Evolutionary conservation across 164 flowering plant genomes (phyloP), one percentile per base, ranked within the genome.

Genomic region (Warburgia ugandensis): DNA sequence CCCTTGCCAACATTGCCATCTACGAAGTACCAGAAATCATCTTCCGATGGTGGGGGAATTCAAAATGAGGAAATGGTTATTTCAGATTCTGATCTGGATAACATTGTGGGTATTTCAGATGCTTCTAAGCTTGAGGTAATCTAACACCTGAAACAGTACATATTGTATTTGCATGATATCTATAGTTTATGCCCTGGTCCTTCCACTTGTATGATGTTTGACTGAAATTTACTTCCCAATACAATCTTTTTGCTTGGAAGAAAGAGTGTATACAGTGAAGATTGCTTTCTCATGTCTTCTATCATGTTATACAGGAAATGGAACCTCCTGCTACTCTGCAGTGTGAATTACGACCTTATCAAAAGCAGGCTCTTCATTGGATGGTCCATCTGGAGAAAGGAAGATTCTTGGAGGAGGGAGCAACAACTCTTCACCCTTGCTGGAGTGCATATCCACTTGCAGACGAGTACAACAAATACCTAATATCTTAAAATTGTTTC

Each of bases 351-450:
- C 84, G 94, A 4, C 87, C 92, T 6, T 92, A 92, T 64, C 99
- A 92, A 66, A 92, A 80, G 67, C 97, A 92, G 75, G 99, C 99
- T 28, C 89, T 92, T 64, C 63, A 71, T 58, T 92, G 95, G 95
- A 92, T 92, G 99, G 38, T 60, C 57, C 83, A 73, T 47, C 68
- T 80, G 52, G 97, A 92, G 73, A 86, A 65, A 72, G 94, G 96
- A 45, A 58, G 64, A 38, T 70, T 68, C 54, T 44, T 67, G 52
- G 92, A 86, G 63, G 86, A 73, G 46, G 89, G 83, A 10, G 84
- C 82, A 47, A 68, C 79, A 54, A 79, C 89, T 5, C 87, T 92
- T 61, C 99, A 92, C 61, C 99, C 99, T 41, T 88, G 97, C 58
- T 92, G 99, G 99, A 84, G 78, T 59, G 94, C 95, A 39, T 92